Percentiles rank a stretch among this genome's conserved stretches.
These are phyloP conservation scores for Citrus australasica DNA, from an alignment of 345 rosid species.

Conservation along the genomic window DNA sequence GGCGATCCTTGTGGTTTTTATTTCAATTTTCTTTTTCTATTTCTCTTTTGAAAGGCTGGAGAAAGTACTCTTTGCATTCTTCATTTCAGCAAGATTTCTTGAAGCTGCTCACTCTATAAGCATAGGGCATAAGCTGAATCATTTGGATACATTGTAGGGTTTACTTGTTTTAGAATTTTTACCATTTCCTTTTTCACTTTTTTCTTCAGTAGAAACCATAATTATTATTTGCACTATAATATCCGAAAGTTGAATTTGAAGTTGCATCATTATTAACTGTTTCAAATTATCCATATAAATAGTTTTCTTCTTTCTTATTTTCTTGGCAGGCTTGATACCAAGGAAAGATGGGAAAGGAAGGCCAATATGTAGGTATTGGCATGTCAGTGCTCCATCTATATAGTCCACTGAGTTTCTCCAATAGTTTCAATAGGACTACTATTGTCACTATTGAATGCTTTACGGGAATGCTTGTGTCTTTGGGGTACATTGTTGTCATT, in stretches of 20 bases:
- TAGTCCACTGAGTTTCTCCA: not conserved
- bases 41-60: not conserved
- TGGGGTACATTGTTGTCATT: not conserved
- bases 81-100: not conserved
- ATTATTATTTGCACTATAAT: too few relatives aligned
- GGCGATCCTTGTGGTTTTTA: not conserved
- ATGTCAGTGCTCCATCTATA: not conserved
- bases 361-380: conserved; percentile 48
- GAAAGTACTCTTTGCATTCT: not conserved
- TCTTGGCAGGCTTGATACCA: conserved; percentile 55
- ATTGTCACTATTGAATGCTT: not conserved
- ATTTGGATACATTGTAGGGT: not conserved
- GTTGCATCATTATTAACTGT: not conserved
- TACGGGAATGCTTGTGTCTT: not conserved
- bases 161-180: not conserved
- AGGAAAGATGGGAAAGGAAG: conserved; percentile 79
- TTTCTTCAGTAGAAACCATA: not conserved
- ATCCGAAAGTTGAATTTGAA: not conserved
- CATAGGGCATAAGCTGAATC: not conserved
- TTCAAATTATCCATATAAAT: not conserved
- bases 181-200: not conserved
- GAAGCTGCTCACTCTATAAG: not conserved
- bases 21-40: too few relatives aligned
- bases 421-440: not conserved
- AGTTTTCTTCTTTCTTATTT: not conserved